Evolutionary conservation across 176 grass and related monocot species (phyloP).

Genomic region (Paspalum vaginatum): DNA sequence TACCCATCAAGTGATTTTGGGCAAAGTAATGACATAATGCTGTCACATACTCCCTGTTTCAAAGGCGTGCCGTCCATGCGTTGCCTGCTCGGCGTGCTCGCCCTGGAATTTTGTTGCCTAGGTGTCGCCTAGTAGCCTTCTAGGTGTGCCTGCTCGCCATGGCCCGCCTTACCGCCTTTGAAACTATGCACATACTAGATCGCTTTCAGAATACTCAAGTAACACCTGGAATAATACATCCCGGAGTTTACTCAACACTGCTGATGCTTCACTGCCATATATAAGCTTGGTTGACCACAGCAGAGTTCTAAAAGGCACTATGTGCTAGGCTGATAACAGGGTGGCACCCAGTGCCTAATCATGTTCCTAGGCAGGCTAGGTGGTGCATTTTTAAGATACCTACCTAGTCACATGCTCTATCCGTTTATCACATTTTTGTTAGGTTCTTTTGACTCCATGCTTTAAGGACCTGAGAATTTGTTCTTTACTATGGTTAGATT

Average conservation of each 20-base stretch:
- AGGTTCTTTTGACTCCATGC: neutral
- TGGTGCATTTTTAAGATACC: neutral
- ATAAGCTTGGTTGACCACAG: neutral
- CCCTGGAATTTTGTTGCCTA: too few species aligned
- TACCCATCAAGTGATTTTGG: neutral
- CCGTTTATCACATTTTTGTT: neutral
- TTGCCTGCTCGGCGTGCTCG: too few species aligned
- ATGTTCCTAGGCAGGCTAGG: neutral
- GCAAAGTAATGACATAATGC: neutral
- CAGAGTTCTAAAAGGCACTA: neutral
- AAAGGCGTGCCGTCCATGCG: too few species aligned
- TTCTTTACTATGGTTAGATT: slow-evolving; percentile 3
- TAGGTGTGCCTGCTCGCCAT: too few species aligned
- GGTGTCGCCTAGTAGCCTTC: too few species aligned
- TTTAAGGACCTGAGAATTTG: neutral
- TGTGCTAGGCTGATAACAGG: neutral
- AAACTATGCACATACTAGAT: neutral
- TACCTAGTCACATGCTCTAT: neutral
- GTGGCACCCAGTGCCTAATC: neutral
- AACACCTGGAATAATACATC: neutral
- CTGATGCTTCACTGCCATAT: neutral
- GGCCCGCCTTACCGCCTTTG: too few species aligned
- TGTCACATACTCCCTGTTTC: neutral
- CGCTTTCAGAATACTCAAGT: neutral
- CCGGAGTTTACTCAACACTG: neutral